Percentiles rank a stretch among this genome's conserved stretches.
phyloP scores from a whole-genome alignment of 306 rosid species.

The Dalbergia cochinchinensis region DNA sequence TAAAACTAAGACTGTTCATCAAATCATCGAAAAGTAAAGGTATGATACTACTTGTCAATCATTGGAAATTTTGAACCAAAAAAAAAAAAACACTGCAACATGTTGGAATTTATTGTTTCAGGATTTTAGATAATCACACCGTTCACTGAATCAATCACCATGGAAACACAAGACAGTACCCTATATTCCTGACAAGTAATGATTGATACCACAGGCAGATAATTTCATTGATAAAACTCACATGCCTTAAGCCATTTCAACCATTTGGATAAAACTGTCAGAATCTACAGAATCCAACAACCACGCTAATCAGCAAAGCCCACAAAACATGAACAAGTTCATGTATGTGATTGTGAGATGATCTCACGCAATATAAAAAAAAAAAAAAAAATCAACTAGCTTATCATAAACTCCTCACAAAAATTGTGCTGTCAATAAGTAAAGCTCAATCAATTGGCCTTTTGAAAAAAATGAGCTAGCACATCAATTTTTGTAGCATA shows the following conservation, averaged over 20 bases:
- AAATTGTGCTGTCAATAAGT: background rate
- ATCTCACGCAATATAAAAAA: background rate
- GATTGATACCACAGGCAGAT: slow-evolving; percentile 27
- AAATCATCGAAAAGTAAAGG: slow-evolving; percentile 4
- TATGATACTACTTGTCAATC: background rate
- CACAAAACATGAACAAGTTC: slow-evolving; percentile 16
- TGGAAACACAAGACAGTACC: background rate
- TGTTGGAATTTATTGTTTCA: slow-evolving; percentile 16
- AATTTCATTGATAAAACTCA: slow-evolving; percentile 31
- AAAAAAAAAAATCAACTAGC: background rate
- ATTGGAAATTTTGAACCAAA: background rate
- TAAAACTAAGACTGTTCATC: slow-evolving; percentile 13
- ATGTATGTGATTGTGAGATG: background rate
- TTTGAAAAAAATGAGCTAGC: background rate
- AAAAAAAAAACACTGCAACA: background rate
- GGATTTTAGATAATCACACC: slow-evolving; percentile 8
- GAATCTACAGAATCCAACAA: slow-evolving; percentile 33
- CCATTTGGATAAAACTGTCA: slow-evolving; percentile 22
- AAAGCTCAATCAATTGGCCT: slow-evolving; percentile 2
- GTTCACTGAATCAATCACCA: slow-evolving; percentile 3
- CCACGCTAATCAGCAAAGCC: slow-evolving; percentile 1
- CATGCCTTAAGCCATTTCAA: slow-evolving; percentile 28
- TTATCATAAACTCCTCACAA: background rate
- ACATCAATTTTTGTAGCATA: background rate
- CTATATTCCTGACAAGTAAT: slow-evolving; percentile 19